Evolutionary conservation across 306 rosid species (phyloP), one percentile per base, ranked within the genome.

Genomic region (Quercus robur): DNA sequence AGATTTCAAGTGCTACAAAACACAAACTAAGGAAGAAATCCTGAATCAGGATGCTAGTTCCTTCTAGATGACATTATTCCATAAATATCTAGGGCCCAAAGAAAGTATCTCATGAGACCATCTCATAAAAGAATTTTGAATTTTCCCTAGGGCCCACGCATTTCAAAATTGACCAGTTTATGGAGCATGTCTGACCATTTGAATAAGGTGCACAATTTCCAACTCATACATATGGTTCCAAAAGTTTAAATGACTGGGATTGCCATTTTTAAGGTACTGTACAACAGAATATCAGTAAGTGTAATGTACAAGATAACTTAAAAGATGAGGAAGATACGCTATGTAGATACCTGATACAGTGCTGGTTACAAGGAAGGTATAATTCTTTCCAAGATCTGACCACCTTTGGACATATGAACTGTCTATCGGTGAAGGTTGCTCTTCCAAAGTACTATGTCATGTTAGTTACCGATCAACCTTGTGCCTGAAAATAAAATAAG

Each of bases 401-500:
- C 75, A 46, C 41, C 80, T 9, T 51, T 66, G 69, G 44, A 77
- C 66, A 71, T 62, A 80, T 12, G 69, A 8, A 52, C n/a, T 30
- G 51, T 73, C 23, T 56, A 59, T 31, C 14, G 20, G 25, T 72
- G 54, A 80, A 1, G n/a, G 20, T 38, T 67, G 20, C 63, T 73
- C 73, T 80, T 72, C 82, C 23, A 68, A 49, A 41, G 33, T 11
- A 56, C 74, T 19, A 20, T 70, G 20, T 11, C 71, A 26, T 18
- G 77, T 83, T 90, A 88, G 79, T 81, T 71, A 72, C 86, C 80
- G 70, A 87, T 82, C 83, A 91, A 80, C 85, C 77, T 81, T 21
- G 82, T 71, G 68, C 81, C 96, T 87, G 81, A 73, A 64, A 44
- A 78, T 67, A 35, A 62, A 61, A 70, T 57, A 52, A 49, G 54